phyloP scores from a whole-genome alignment of 768 basidiomycete species.

The Sarcomyxa edulis region DNA sequence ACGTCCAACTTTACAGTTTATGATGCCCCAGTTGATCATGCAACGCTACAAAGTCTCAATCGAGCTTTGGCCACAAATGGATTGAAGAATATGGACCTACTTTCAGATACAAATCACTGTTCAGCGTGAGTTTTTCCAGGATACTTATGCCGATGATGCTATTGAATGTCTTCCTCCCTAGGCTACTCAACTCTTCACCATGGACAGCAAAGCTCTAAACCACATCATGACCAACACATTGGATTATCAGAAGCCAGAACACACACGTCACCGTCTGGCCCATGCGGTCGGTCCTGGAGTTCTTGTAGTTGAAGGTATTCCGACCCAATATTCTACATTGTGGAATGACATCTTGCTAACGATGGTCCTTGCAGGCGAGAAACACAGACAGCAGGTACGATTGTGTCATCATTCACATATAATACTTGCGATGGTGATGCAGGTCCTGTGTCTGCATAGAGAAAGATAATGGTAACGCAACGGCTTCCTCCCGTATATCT shows the following conservation, averaged over 20 bases:
- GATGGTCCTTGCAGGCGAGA: constrained; percentile 17
- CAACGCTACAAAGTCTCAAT: no score
- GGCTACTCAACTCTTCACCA: constrained; percentile 43
- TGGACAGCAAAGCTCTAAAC: constrained; percentile 57
- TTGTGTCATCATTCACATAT: background rate
- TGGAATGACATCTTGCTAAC: no score
- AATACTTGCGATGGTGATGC: background rate
- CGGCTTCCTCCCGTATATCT: background rate
- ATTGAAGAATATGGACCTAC: constrained; percentile 40
- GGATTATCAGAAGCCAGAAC: constrained; percentile 52
- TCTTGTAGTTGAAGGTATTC: constrained; percentile 38
- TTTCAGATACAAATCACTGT: constrained; percentile 35
- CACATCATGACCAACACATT: constrained; percentile 56
- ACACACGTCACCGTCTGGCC: constrained; percentile 28
- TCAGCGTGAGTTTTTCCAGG: constrained; percentile 31
- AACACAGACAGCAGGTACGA: constrained; percentile 40
- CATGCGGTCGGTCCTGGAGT: constrained; percentile 44
- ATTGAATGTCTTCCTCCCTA: constrained; percentile 7
- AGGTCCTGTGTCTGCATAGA: no score
- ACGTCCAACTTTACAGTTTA: no score
- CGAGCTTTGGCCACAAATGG: no score
- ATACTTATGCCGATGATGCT: background rate
- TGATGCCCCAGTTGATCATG: no score
- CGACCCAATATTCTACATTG: no score
- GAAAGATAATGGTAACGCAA: constrained; percentile 39